A percentile compares a stretch with the other conserved stretches of the same genome.
Conservation (phyloP, 305 asterid genomes). For the Fraxinus platypoda region DNA sequence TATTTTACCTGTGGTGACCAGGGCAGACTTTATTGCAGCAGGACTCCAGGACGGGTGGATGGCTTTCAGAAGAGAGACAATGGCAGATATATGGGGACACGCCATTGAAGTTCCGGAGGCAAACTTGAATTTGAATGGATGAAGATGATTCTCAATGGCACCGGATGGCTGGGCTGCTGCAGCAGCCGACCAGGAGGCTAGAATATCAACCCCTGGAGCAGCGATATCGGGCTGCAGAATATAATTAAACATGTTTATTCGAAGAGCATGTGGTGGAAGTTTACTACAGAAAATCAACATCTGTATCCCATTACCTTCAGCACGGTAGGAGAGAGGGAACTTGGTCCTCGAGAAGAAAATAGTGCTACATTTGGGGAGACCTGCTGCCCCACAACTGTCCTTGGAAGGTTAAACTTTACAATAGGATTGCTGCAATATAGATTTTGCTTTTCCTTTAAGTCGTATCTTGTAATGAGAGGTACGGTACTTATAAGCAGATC, state of each 20-base stretch:
- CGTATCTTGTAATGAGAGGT: not conserved
- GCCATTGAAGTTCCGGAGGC: slow-evolving; percentile 42
- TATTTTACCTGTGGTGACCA: slow-evolving; percentile 30
- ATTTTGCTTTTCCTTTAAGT: not conserved
- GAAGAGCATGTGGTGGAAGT: not conserved
- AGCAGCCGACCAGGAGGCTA: slow-evolving; percentile 33
- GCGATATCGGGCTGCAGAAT: slow-evolving; percentile 34
- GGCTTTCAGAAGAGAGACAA: slow-evolving; percentile 27
- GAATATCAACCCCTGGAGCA: slow-evolving; percentile 37
- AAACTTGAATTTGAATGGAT: slow-evolving; percentile 27
- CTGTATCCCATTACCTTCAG: slow-evolving; percentile 21
- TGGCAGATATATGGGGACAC: slow-evolving; percentile 36
- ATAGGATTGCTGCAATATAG: slow-evolving; percentile 28
- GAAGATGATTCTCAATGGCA: not conserved
- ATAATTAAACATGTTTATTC: not conserved
- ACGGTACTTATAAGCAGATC: not conserved
- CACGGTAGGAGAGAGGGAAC: slow-evolving; percentile 31
- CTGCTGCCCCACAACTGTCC: slow-evolving; percentile 30
- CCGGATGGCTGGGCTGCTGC: slow-evolving; percentile 15
- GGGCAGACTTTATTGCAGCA: slow-evolving; percentile 38
- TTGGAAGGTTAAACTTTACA: slow-evolving; percentile 30
- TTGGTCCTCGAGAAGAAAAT: slow-evolving; percentile 40
- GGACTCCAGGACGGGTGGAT: slow-evolving; percentile 38
- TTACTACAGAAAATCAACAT: not conserved
- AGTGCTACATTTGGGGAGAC: slow-evolving; percentile 33